Base-by-base conservation (phyloP, 2,329 filamentous ascomycete species). In the Eutypella sp. region DNA sequence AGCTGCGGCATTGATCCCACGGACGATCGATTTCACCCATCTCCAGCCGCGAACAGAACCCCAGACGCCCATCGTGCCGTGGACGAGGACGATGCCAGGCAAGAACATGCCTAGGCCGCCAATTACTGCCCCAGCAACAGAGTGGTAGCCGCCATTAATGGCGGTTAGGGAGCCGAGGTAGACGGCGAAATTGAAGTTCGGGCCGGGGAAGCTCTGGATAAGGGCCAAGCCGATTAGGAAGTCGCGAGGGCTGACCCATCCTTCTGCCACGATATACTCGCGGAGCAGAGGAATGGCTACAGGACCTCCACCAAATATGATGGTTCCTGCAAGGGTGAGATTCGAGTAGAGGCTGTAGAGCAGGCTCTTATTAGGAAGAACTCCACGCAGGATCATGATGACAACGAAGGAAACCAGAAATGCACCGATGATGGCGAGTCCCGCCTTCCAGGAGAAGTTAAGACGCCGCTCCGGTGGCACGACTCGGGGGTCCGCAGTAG, bases 151-250 rank as follows among this genome's bases (percentile, higher is more conserved):
- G 2, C 52, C 59, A 2, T 67, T 66, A 1, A 64, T 60, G 1
- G 78, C 67, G 0, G 76, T 69, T 1, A 84, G 59, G 0, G 67
- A 64, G 1, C 80, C 79, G 0, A 84, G 65, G 46, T 73, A 83
- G 0, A 82, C 78, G n/a, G 46, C 43, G 22, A 47, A 52, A 36
- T 78, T 79, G 64, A 79, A 78, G 51, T 79, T 78, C 0, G 80
- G 81, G 0, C 80, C 80, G 0, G 85, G 85, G 46, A 89, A 85
- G 0, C 82, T 76, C 61, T 89, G 85, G 16, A 81, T 83, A 43
- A 89, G 73, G 7, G 85, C 86, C 0, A 89, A 75, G 0, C 85
- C 85, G 41, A 89, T 79, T 0, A 89, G 69, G 58, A 89, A 89
- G 58, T 89, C 83, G 4, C 85, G 75, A 0, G 82, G 71, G 0